Evolutionary conservation across 257 asterid genomes (phyloP).

Genomic region (Ocimum tenuiflorum): DNA sequence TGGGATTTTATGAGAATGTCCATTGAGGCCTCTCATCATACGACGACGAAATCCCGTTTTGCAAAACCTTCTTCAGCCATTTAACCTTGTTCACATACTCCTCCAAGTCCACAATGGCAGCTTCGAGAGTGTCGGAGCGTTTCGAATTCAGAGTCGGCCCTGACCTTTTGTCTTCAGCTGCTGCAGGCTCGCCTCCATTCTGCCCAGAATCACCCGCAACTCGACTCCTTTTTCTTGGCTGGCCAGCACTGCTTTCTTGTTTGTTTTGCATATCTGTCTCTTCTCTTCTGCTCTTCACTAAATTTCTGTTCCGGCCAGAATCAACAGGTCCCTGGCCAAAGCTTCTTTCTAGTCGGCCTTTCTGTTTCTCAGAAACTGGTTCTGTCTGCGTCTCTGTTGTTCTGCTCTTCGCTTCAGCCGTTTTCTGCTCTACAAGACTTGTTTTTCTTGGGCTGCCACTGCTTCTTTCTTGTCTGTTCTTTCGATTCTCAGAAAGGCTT

Average conservation of each 20-base stretch:
- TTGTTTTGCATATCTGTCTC: too few species aligned
- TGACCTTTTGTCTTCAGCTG: constrained; percentile 3
- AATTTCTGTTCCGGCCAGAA: too few species aligned
- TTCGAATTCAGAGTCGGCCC: neutral
- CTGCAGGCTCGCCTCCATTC: neutral
- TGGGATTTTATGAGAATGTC: constrained; percentile 11
- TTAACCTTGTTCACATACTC: constrained; percentile 36
- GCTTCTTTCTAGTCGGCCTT: too few species aligned
- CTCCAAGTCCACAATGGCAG: constrained; percentile 32
- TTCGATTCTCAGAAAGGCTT: neutral
- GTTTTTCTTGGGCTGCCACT: too few species aligned
- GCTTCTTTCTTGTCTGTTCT: too few species aligned
- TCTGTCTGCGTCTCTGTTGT: neutral
- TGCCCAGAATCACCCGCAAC: constrained; percentile 17
- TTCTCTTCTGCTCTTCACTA: too few species aligned
- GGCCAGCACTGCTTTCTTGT: neutral
- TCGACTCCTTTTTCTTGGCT: neutral
- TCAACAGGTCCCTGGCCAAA: too few species aligned
- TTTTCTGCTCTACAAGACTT: too few species aligned
- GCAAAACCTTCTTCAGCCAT: constrained; percentile 28
- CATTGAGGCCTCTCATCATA: constrained; percentile 22
- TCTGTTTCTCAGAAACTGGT: neutral
- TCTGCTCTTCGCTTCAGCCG: constrained; percentile 17
- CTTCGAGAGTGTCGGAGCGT: constrained; percentile 26
- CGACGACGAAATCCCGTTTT: constrained; percentile 19